phyloP scores from a whole-genome alignment of 2,329 filamentous ascomycete species.

The Trichoderma endophyticum region DNA sequence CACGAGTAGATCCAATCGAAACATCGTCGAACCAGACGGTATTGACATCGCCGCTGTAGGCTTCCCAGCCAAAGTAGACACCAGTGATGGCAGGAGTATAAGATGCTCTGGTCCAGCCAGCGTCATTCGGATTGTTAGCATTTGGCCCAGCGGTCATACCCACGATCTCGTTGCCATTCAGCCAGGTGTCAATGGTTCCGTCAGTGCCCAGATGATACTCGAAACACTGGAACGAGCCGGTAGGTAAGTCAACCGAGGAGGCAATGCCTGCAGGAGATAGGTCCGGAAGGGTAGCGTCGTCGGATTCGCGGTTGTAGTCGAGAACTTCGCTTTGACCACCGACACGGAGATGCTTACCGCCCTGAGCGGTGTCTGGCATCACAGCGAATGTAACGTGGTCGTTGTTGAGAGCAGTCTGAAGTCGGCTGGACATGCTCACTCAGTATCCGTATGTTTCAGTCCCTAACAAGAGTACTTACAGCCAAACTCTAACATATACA shows the following conservation, averaged over 20 bases:
- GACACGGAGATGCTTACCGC: neutral
- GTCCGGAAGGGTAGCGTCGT: constrained; percentile 12
- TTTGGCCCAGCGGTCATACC: constrained; percentile 10
- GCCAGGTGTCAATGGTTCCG: constrained; percentile 9
- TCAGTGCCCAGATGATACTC: constrained; percentile 10
- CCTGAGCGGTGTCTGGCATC: constrained; percentile 9
- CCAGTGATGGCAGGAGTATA: constrained; percentile 1
- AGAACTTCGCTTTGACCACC: constrained; percentile 11
- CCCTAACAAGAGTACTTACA: neutral
- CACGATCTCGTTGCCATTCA: neutral
- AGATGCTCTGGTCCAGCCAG: neutral
- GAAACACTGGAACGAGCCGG: constrained; percentile 12
- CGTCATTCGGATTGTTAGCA: constrained; percentile 6
- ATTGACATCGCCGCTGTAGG: constrained; percentile 10
- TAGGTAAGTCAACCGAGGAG: constrained; percentile 5
- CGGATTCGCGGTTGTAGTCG: constrained; percentile 16
- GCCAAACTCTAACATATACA: constrained; percentile 12
- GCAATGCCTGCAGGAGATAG: constrained; percentile 12
- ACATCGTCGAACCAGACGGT: constrained; percentile 15
- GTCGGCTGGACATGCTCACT: neutral
- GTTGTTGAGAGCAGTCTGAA: constrained; percentile 7
- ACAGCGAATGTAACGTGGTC: constrained; percentile 11
- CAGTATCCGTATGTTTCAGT: neutral
- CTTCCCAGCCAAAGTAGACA: constrained; percentile 16
- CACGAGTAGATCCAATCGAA: neutral